phyloP scores from a whole-genome alignment of 108 stramenopile species.

The Cylindrotheca fusiformis region DNA sequence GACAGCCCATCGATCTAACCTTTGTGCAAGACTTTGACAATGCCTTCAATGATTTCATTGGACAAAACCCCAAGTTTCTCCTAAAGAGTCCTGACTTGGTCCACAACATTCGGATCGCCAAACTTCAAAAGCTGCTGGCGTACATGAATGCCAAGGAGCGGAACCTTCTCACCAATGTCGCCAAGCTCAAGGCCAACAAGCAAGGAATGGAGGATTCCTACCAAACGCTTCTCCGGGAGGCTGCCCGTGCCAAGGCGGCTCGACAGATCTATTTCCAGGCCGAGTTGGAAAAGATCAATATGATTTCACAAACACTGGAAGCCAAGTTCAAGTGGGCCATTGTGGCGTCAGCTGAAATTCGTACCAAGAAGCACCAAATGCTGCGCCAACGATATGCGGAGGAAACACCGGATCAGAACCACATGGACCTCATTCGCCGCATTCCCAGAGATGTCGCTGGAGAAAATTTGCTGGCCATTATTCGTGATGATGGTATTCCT shows the following conservation, averaged over 20 bases:
- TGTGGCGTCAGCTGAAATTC: constrained; percentile 16
- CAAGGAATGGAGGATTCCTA: constrained; percentile 17
- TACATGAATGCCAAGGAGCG: constrained; percentile 18
- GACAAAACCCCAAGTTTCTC: constrained; percentile 26
- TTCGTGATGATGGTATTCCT: constrained; percentile 9
- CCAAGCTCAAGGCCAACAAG: constrained; percentile 6
- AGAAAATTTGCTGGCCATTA: constrained; percentile 9
- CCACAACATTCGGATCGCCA: constrained; percentile 36
- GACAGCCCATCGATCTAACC: constrained; percentile 21
- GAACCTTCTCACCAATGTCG: not conserved
- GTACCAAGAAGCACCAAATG: constrained; percentile 21
- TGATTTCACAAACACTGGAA: constrained; percentile 8
- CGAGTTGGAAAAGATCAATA: constrained; percentile 20
- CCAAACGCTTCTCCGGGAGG: constrained; percentile 27
- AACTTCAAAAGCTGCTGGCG: constrained; percentile 40
- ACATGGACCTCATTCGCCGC: constrained; percentile 11
- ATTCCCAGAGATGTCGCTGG: constrained; percentile 20
- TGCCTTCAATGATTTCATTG: constrained; percentile 40
- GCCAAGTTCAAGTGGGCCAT: constrained; percentile 34
- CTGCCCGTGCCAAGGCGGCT: constrained; percentile 41
- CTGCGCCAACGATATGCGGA: constrained; percentile 7
- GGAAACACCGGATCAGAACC: constrained; percentile 3
- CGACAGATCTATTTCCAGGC: constrained; percentile 33
- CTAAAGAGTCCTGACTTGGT: constrained; percentile 31
- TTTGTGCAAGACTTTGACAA: constrained; percentile 45